These are phyloP conservation scores for Tagetes erecta DNA, from an alignment of 129 eudicot species.

Conservation along the genomic window DNA sequence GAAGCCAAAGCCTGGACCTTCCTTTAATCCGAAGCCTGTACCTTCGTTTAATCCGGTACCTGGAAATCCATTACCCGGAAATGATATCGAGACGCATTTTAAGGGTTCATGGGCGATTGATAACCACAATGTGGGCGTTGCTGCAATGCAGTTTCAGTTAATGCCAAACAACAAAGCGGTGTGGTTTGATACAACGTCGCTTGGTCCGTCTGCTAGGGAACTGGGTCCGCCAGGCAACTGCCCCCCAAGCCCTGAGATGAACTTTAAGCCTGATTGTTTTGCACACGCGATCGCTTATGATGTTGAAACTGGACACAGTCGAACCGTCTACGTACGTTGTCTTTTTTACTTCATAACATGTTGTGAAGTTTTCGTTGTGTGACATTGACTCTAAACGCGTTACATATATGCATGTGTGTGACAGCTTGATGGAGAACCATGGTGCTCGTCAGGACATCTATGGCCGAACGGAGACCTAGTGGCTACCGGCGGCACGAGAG, in stretches of 20 bases:
- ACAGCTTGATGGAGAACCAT: constrained; percentile 66
- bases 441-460: constrained; percentile 89
- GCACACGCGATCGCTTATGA: constrained; percentile 85
- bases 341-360: not conserved
- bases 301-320: constrained; percentile 41
- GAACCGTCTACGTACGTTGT: constrained; percentile 46
- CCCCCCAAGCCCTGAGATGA: constrained; percentile 34
- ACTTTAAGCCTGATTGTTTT: constrained; percentile 49
- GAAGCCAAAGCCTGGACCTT: not conserved
- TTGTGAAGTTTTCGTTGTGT: not conserved
- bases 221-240: constrained; percentile 46
- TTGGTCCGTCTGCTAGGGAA: constrained; percentile 56
- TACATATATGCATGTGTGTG: not conserved
- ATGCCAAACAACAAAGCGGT: constrained; percentile 69
- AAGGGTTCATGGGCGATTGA: constrained; percentile 52
- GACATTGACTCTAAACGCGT: not conserved
- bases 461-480: constrained; percentile 56
- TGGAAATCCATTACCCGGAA: not conserved
- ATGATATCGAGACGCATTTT: constrained; percentile 30
- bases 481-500: constrained; percentile 68
- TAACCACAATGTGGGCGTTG: constrained; percentile 55
- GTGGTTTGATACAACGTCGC: constrained; percentile 69
- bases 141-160: constrained; percentile 85
- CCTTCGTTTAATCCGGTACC: not conserved
- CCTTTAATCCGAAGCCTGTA: not conserved